phyloP scores from a whole-genome alignment of 371 early-diverging fungal genomes.

The Rhizopus microsporus region DNA sequence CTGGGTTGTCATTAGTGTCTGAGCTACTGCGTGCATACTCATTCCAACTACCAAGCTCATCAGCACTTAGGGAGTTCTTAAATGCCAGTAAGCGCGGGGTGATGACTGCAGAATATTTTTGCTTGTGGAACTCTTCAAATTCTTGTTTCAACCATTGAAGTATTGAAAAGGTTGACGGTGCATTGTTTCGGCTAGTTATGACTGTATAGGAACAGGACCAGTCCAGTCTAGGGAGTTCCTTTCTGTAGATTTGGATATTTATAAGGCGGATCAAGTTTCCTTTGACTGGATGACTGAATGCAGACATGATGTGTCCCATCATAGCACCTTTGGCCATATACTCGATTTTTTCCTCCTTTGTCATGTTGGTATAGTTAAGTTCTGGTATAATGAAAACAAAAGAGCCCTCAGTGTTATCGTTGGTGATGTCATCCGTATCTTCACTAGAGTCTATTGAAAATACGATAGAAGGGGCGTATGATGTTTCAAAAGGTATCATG shows the following conservation, averaged over 20 bases:
- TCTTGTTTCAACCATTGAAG: slow-evolving; percentile 28
- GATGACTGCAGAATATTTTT: slow-evolving; percentile 10
- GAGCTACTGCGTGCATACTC: not conserved
- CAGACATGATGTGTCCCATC: slow-evolving; percentile 17
- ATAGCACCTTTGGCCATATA: slow-evolving; percentile 7
- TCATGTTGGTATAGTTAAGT: not conserved
- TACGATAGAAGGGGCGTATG: slow-evolving; percentile 12
- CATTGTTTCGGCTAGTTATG: slow-evolving; percentile 21
- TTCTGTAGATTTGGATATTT: slow-evolving; percentile 20
- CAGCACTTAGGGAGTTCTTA: not conserved
- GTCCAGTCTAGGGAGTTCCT: slow-evolving; percentile 10
- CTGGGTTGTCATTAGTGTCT: not conserved
- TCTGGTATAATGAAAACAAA: slow-evolving; percentile 13
- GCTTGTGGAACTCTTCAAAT: slow-evolving; percentile 11
- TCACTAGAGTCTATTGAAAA: slow-evolving; percentile 6
- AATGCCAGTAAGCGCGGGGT: slow-evolving; percentile 20
- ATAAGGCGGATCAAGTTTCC: slow-evolving; percentile 7
- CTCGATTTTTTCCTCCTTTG: not conserved
- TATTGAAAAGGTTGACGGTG: slow-evolving; percentile 17
- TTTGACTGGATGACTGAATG: not conserved
- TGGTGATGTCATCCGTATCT: slow-evolving; percentile 5
- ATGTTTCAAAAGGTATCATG: not conserved
- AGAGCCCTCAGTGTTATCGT: slow-evolving; percentile 15
- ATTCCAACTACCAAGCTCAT: slow-evolving; percentile 7
- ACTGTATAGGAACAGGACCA: slow-evolving; percentile 27